A percentile compares a stretch with the other conserved stretches of the same genome.
Evolutionary conservation across 1,139 yeast genomes (phyloP).

Genomic region (Scheffersomyces cryptocercus): DNA sequence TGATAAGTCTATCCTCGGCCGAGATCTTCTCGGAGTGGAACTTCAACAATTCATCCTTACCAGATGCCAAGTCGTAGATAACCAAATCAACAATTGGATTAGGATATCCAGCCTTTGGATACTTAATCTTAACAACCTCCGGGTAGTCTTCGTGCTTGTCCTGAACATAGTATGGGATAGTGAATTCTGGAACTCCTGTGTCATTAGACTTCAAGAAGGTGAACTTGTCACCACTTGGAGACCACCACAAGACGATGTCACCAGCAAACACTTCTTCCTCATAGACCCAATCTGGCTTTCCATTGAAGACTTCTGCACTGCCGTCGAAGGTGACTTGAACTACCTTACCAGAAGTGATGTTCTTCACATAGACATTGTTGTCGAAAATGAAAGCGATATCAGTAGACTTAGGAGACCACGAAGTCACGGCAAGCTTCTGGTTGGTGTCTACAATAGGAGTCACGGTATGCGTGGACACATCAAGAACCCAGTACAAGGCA

Average conservation of each 20-base stretch:
- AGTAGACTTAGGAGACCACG: slow-evolving; percentile 36
- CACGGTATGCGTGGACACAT: slow-evolving; percentile 15
- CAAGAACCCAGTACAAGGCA: slow-evolving; percentile 43
- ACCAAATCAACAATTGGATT: slow-evolving; percentile 44
- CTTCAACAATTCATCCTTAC: slow-evolving; percentile 15
- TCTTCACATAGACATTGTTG: slow-evolving; percentile 37
- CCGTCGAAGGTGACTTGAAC: slow-evolving; percentile 52
- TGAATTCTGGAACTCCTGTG: slow-evolving; percentile 51
- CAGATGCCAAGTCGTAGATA: slow-evolving; percentile 27
- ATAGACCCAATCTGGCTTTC: slow-evolving; percentile 65
- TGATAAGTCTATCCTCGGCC: slow-evolving; percentile 30
- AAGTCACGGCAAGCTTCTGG: slow-evolving; percentile 18
- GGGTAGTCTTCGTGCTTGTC: slow-evolving; percentile 45
- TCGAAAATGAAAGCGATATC: slow-evolving; percentile 35
- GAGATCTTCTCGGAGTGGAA: slow-evolving; percentile 24
- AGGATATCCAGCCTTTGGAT: slow-evolving; percentile 49
- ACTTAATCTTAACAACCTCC: slow-evolving; percentile 37
- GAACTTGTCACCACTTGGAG: slow-evolving; percentile 51
- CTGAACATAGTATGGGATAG: slow-evolving; percentile 57
- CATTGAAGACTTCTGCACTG: slow-evolving; percentile 49
- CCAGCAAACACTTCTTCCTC: slow-evolving; percentile 58
- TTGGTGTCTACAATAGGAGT: slow-evolving; percentile 16
- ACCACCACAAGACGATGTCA: slow-evolving; percentile 60
- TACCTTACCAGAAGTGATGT: slow-evolving; percentile 15
- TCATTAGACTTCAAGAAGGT: slow-evolving; percentile 53